Percentiles rank a stretch among this genome's conserved stretches.
Conservation (phyloP, 345 rosid genomes). For the Gossypium stocksii region DNA sequence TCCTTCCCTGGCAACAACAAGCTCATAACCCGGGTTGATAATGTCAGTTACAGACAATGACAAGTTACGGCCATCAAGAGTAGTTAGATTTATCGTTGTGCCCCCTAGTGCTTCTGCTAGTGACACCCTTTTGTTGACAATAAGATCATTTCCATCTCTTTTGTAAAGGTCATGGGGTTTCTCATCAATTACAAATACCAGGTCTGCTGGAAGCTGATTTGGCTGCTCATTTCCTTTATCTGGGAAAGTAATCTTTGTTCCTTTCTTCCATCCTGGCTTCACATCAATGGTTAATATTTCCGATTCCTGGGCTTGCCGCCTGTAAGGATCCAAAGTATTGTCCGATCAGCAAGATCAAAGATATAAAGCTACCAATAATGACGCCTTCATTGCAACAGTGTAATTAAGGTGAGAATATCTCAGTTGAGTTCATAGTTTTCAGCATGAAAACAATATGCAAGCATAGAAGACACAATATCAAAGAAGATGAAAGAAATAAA, state of each 20-base stretch:
- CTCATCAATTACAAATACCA: conserved; percentile 89
- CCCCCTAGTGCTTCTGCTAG: conserved; percentile 93
- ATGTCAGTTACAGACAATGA: conserved; percentile 61
- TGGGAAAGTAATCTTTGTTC: conserved; percentile 88
- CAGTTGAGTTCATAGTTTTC: neutral
- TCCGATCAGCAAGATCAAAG: neutral
- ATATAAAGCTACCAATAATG: neutral
- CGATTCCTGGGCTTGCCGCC: conserved; percentile 66
- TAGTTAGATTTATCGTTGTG: conserved; percentile 44
- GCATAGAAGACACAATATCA: neutral
- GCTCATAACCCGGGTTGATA: conserved; percentile 77
- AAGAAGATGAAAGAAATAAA: neutral
- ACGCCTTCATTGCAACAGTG: neutral
- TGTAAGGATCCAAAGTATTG: conserved; percentile 21
- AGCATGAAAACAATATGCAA: neutral
- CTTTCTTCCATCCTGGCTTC: conserved; percentile 98
- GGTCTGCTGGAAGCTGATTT: conserved; percentile 88
- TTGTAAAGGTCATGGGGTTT: conserved; percentile 63
- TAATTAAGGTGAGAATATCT: neutral
- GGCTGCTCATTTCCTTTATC: conserved; percentile 93
- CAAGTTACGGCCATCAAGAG: conserved; percentile 63
- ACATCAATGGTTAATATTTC: conserved; percentile 85
- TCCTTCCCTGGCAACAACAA: conserved; percentile 70
- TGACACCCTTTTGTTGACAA: conserved; percentile 44
- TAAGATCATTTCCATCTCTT: conserved; percentile 82